These are phyloP conservation scores for Suhomyces guaymorum DNA, from an alignment of 1,139 yeast species.

Conservation along the genomic window DNA sequence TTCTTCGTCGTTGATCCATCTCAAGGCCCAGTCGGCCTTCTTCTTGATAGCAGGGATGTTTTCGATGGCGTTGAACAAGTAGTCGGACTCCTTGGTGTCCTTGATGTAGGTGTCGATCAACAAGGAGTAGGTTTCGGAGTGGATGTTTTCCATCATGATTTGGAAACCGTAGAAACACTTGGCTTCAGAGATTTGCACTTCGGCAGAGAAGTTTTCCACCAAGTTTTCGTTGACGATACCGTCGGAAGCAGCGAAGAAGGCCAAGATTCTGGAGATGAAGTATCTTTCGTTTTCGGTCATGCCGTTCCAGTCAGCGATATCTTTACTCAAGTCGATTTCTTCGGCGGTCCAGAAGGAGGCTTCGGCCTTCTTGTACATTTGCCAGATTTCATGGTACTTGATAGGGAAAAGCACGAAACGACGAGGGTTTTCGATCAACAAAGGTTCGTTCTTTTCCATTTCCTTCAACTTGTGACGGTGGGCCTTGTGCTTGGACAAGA, in stretches of 20 bases:
- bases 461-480: conserved; percentile 75
- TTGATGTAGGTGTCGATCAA: conserved; percentile 92
- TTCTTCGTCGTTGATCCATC: conserved; percentile 88
- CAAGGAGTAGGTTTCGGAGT: conserved; percentile 93
- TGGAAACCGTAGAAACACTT: conserved; percentile 99
- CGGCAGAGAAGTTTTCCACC: conserved; percentile 95
- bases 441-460: conserved; percentile 84
- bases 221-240: conserved; percentile 97
- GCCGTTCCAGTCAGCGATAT: conserved; percentile 85
- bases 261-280: conserved; percentile 87
- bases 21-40: conserved; percentile 97
- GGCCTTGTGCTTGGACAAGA: conserved; percentile 59
- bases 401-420: conserved; percentile 97
- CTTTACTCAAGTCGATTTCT: conserved; percentile 95
- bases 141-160: conserved; percentile 99
- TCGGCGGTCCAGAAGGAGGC: conserved; percentile 99
- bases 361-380: conserved; percentile 97
- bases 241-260: conserved; percentile 98
- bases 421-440: conserved; percentile 79
- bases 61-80: conserved; percentile 89
- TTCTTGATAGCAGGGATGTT: conserved; percentile 90
- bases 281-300: conserved; percentile 87
- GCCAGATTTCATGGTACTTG: conserved; percentile 97
- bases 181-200: conserved; percentile 97
- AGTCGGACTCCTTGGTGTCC: conserved; percentile 89